These are phyloP conservation scores for Salix suchowensis DNA, from an alignment of 345 rosid species.

Conservation along the genomic window DNA sequence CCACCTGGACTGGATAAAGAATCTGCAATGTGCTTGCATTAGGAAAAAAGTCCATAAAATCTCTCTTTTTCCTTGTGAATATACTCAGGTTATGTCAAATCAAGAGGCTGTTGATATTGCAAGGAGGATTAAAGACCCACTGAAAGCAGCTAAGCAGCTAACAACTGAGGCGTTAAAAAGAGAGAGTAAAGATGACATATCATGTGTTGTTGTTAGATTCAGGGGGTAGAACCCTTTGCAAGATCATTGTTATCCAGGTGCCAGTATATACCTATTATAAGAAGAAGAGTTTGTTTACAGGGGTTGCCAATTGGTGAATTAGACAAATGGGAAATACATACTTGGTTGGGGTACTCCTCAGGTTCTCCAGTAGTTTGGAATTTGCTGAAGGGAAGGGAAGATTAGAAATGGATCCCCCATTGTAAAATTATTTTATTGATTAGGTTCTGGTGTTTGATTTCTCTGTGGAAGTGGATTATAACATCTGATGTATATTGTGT, in stretches of 20 bases:
- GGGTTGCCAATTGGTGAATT: conserved; percentile 23
- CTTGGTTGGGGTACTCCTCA: conserved; percentile 9
- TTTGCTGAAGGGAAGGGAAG: conserved; percentile 6
- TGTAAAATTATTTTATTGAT: conserved; percentile 32
- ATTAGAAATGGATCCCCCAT: neutral
- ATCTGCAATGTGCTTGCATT: neutral
- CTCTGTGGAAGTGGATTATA: conserved; percentile 21
- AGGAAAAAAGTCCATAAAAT: conserved; percentile 1
- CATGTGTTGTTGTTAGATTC: conserved; percentile 68
- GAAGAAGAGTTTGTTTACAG: conserved; percentile 23
- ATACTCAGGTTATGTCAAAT: conserved; percentile 62
- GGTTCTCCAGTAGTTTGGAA: conserved; percentile 19
- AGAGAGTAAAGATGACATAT: conserved; percentile 73
- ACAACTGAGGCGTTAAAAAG: conserved; percentile 56
- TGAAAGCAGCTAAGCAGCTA: conserved; percentile 71
- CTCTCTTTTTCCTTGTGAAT: neutral
- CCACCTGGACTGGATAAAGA: neutral
- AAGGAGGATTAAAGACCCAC: conserved; percentile 58
- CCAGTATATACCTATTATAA: conserved; percentile 23
- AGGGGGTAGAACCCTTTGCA: conserved; percentile 32
- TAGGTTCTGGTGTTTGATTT: conserved; percentile 36
- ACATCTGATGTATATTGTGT: conserved; percentile 19
- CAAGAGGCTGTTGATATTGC: conserved; percentile 76
- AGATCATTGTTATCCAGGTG: conserved; percentile 11
- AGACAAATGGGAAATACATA: conserved; percentile 16